These are phyloP conservation scores for Aspergillus tubingensis DNA, from an alignment of 2,329 filamentous ascomycete genomes.

Conservation along the genomic window DNA sequence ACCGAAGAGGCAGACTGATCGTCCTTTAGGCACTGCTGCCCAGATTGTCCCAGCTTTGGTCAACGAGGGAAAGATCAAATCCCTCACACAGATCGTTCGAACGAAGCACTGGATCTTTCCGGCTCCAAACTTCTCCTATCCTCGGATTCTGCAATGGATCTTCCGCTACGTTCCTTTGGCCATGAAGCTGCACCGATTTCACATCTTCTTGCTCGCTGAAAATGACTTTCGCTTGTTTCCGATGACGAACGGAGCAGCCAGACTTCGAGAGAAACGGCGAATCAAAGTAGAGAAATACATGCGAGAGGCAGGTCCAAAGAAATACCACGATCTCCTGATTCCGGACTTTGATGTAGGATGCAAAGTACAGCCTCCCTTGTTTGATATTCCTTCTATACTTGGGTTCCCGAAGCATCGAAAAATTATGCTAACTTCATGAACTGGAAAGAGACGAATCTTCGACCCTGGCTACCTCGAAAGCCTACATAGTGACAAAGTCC, in stretches of 20 bases:
- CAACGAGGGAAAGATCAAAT: conserved; percentile 47
- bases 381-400: too few species aligned
- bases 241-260: conserved; percentile 49
- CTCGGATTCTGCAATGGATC: conserved; percentile 53
- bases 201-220: conserved; percentile 39
- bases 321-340: too few species aligned
- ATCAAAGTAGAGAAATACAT: conserved; percentile 43
- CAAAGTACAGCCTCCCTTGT: too few species aligned
- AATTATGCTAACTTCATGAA: too few species aligned
- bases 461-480: too few species aligned
- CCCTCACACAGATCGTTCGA: conserved; percentile 59
- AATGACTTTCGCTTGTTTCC: conserved; percentile 31
- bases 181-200: conserved; percentile 39
- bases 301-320: too few species aligned
- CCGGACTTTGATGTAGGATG: too few species aligned
- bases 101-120: conserved; percentile 59
- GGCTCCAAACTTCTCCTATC: conserved; percentile 40
- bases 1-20: background rate
- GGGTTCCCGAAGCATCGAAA: too few species aligned
- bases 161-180: conserved; percentile 51
- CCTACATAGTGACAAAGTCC: too few species aligned
- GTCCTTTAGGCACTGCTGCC: conserved; percentile 24
- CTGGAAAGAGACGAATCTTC: too few species aligned
- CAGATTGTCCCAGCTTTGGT: conserved; percentile 32
- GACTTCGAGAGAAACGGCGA: conserved; percentile 33